Base-by-base conservation (phyloP, 129 eudicot genomes). In the Deinandra increscens region DNA sequence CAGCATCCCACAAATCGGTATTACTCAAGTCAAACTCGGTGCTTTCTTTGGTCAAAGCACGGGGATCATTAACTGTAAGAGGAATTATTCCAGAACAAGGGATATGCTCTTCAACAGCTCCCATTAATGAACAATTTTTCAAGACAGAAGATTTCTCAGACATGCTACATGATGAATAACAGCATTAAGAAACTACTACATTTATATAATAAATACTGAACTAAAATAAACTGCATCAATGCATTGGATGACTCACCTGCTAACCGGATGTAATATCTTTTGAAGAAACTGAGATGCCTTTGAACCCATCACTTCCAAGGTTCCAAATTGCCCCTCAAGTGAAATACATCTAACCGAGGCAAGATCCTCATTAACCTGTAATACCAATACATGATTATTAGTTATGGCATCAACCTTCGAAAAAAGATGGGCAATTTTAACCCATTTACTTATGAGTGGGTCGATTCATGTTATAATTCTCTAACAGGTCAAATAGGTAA, bases 261-360 rank as follows among this genome's bases (percentile, higher is more conserved):
- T 71, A 69, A 71, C 70, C 59, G 93, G 97, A 54, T 74, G 83
- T 71, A 94, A 67, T 62, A 86, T 81, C 84, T 81, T 94, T 62
- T 66, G 83, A 69, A 94, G 90, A 82, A 85, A 81, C 56, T 83
- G 81, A 71, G 74, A 84, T 78, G 87, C 84, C 66, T 81, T 82
- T 60, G 84, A 80, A 76, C 99, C 99, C 69, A 85, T 87, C 49
- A 94, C 80, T 78, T 94, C 99, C 75, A 94, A 20, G 64, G 82
- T 85, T 33, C 81, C 99, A 55, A 89, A 87, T 54, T 94, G 84
- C 37, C 88, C 91, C 77, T 83, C 90, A 0, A 83, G 87, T 69
- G 96, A 89, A 29, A 79, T 74, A 75, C 97, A 94, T 5, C 46
- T 79, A 75, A 83, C 76, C 34, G 49, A 39, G 41, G 74, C 68